Base-by-base conservation (phyloP, 768 basidiomycete species). In the Phaffia australis region DNA sequence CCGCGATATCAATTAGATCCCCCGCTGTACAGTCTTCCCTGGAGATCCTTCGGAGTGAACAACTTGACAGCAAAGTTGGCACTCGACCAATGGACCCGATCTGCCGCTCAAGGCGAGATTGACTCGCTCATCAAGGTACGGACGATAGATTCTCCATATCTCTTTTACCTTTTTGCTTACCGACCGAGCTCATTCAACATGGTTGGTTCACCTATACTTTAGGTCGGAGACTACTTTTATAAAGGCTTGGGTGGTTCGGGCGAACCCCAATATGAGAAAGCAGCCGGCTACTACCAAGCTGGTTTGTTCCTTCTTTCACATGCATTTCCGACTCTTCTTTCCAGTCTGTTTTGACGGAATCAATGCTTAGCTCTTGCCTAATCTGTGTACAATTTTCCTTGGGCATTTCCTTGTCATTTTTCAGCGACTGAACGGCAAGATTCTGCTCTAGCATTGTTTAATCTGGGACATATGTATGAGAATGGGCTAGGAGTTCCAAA, bases 381-480 rank as follows among this genome's bases (percentile, higher is more conserved):
- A 4, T 42, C 11, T 42, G 25, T 32, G 19, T 32, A 57, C 16
- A 16, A 57, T 57, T 19, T 6, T 32, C n/a, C 27, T 32, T 7
- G 56, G 32, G 16, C 23, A 25, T 27, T 46, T 23, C 27, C 25
- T 29, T 42, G 23, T 48, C 4, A 0, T 6, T 32, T 23, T 32
- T 23, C 35, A 56, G 95, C 95, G 3, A 90, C 89, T 1, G 90
- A 92, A 70, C 93, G 89, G 1, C 89, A 93, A 69, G 71, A 87
- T 72, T 95, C 91, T 71, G 91, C 95, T 1, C 80, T 98, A 70
- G 92, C 95, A 1, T 89, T 95, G 85, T 97, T 91, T 91, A 95
- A 97, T 73, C 78, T 98, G 15, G 95, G 94, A 1, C 97, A 89
- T 89, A 98, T 98, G 95, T 98, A 97, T 75, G 94, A 98, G 78